These are phyloP conservation scores for Cicer judaicum DNA, from an alignment of 306 rosid genomes.

Conservation along the genomic window DNA sequence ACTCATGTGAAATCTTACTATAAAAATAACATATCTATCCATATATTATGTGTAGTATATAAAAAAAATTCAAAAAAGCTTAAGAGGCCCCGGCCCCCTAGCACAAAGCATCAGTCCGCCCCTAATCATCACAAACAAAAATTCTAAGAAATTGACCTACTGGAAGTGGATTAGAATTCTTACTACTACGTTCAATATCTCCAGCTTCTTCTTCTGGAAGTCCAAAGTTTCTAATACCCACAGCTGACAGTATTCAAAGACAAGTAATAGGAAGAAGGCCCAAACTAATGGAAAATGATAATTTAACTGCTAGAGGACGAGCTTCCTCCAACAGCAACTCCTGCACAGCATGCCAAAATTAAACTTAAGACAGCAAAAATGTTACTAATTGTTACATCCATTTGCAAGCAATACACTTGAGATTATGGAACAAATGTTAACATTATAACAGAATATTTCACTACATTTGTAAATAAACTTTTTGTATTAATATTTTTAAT, in stretches of 20 bases:
- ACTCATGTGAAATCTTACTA: too few species aligned
- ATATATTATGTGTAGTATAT: too few species aligned
- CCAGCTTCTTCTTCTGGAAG: slow-evolving; percentile 81
- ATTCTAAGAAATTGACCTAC: slow-evolving; percentile 29
- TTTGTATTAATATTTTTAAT: slow-evolving; percentile 1
- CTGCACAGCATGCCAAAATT: slow-evolving; percentile 54
- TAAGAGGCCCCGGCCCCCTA: too few species aligned
- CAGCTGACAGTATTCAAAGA: slow-evolving; percentile 80
- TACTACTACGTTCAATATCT: slow-evolving; percentile 74
- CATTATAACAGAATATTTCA: slow-evolving; percentile 16
- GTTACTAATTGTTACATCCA: slow-evolving; percentile 6
- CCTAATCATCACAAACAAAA: slow-evolving; percentile 13
- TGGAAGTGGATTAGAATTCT: slow-evolving; percentile 47
- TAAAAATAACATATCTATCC: too few species aligned
- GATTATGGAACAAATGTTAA: slow-evolving; percentile 21
- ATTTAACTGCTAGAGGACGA: slow-evolving; percentile 83
- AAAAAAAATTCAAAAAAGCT: too few species aligned
- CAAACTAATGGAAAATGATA: slow-evolving; percentile 79
- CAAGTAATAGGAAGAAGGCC: slow-evolving; percentile 89
- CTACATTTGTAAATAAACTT: slow-evolving; percentile 14
- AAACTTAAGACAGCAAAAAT: slow-evolving; percentile 10
- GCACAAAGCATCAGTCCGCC: too few species aligned
- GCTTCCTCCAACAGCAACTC: slow-evolving; percentile 79
- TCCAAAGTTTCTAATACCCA: slow-evolving; percentile 77
- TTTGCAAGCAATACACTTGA: slow-evolving; percentile 28